Percentiles rank a stretch among this genome's conserved stretches.
These are phyloP conservation scores for Myxozyma sirexii DNA, from an alignment of 805 yeast species.

Conservation along the genomic window DNA sequence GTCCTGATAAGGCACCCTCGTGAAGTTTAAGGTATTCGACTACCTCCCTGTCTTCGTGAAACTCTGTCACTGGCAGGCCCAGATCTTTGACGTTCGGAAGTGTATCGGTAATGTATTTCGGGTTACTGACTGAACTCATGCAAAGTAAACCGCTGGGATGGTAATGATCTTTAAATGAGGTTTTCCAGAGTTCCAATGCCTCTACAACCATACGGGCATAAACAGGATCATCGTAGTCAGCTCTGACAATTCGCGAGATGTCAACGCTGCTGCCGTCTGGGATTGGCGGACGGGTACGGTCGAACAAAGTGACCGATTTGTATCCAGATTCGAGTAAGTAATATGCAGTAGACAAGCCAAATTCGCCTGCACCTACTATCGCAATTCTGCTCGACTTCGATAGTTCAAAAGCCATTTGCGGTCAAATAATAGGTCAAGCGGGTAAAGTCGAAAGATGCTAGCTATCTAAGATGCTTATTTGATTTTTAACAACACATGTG, in stretches of 20 bases:
- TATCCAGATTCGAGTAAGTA: constrained; percentile 41
- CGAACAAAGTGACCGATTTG: constrained; percentile 25
- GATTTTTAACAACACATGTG: too few relatives aligned
- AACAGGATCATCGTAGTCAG: constrained; percentile 51
- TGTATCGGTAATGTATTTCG: constrained; percentile 25
- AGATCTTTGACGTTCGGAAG: constrained; percentile 22
- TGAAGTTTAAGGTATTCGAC: constrained; percentile 36
- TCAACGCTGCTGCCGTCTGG: constrained; percentile 50
- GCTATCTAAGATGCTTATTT: too few relatives aligned
- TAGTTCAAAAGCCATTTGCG: background rate
- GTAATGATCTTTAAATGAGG: constrained; percentile 27
- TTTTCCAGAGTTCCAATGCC: constrained; percentile 48
- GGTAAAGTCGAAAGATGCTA: too few relatives aligned
- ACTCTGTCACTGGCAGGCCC: constrained; percentile 19
- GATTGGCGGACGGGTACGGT: constrained; percentile 35
- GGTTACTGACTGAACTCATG: constrained; percentile 19
- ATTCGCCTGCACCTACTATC: constrained; percentile 59
- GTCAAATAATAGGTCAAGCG: too few relatives aligned
- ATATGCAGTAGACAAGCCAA: constrained; percentile 56
- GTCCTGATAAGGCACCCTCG: constrained; percentile 37
- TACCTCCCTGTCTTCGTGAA: constrained; percentile 9
- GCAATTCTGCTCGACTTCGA: constrained; percentile 40
- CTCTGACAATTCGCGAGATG: constrained; percentile 52
- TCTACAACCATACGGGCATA: constrained; percentile 51
- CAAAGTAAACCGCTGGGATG: constrained; percentile 30